phyloP scores from a whole-genome alignment of 1,139 yeast species.

The Lodderomyces parapsilosis region DNA sequence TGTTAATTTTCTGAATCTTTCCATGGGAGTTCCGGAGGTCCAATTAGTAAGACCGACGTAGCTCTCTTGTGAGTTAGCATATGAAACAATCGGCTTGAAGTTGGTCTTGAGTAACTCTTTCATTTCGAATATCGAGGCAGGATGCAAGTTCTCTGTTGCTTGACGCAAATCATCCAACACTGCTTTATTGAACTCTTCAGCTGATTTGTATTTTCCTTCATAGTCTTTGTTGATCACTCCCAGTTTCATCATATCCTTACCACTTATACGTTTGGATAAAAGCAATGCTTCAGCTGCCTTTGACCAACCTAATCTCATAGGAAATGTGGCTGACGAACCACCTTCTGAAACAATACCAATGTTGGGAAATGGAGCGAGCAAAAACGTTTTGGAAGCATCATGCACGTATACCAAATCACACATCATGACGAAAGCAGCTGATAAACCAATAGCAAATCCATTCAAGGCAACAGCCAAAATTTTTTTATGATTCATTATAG shows the following conservation, averaged over 20 bases:
- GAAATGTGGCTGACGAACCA: constrained; percentile 66
- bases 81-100: constrained; percentile 41
- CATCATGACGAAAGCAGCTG: constrained; percentile 72
- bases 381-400: constrained; percentile 54
- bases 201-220: constrained; percentile 42
- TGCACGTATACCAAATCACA: constrained; percentile 75
- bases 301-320: constrained; percentile 70
- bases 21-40: constrained; percentile 72
- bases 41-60: constrained; percentile 66
- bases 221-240: constrained; percentile 63
- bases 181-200: constrained; percentile 58
- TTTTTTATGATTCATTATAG: constrained; percentile 70
- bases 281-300: constrained; percentile 72
- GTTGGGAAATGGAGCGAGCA: constrained; percentile 76
- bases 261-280: constrained; percentile 63
- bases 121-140: constrained; percentile 59
- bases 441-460: constrained; percentile 84
- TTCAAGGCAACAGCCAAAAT: constrained; percentile 73
- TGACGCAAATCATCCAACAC: constrained; percentile 48
- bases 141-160: constrained; percentile 50
- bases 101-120: constrained; percentile 55
- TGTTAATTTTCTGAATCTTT: constrained; percentile 57
- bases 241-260: constrained; percentile 50
- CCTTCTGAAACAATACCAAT: constrained; percentile 86
- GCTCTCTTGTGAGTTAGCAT: constrained; percentile 63